A percentile compares a stretch with the other conserved stretches of the same genome.
Conservation (phyloP, 495 filamentous ascomycete species). For the Melanomma pulvis-pyrius region DNA sequence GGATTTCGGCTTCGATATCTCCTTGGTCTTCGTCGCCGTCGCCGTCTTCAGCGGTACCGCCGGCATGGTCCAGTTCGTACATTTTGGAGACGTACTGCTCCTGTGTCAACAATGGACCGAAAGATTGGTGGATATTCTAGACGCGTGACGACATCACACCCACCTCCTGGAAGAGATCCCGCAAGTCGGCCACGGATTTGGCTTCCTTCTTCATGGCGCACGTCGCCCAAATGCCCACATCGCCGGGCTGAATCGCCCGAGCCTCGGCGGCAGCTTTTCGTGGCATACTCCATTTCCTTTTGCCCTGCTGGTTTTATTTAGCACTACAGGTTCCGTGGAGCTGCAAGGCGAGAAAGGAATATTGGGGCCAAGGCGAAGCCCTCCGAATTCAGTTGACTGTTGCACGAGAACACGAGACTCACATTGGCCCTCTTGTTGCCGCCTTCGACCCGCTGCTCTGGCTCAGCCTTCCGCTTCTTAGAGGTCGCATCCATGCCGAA, state of each 20-base stretch:
- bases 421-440: slow-evolving; percentile 32
- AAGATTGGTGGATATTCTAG: not conserved
- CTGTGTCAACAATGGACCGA: slow-evolving; percentile 1
- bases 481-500: slow-evolving; percentile 22
- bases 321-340: not conserved
- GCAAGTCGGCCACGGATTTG: slow-evolving; percentile 73
- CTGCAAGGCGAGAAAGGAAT: slow-evolving; percentile 27
- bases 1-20: slow-evolving; percentile 84
- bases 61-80: slow-evolving; percentile 51
- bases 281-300: slow-evolving; percentile 47
- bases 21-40: slow-evolving; percentile 49
- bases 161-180: slow-evolving; percentile 76
- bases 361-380: slow-evolving; percentile 6
- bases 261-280: slow-evolving; percentile 30
- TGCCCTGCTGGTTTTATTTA: slow-evolving; percentile 33
- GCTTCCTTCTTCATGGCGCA: slow-evolving; percentile 79
- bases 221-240: slow-evolving; percentile 85
- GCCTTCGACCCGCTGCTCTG: slow-evolving; percentile 1
- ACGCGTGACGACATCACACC: slow-evolving; percentile 14
- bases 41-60: slow-evolving; percentile 39
- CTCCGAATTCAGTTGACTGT: not conserved
- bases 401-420: slow-evolving; percentile 16
- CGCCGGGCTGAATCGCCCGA: slow-evolving; percentile 59
- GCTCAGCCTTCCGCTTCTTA: slow-evolving; percentile 34
- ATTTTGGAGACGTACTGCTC: slow-evolving; percentile 61